phyloP scores from a whole-genome alignment of 2,329 filamentous ascomycete species.

The Phyllosticta paracitricarpa region DNA sequence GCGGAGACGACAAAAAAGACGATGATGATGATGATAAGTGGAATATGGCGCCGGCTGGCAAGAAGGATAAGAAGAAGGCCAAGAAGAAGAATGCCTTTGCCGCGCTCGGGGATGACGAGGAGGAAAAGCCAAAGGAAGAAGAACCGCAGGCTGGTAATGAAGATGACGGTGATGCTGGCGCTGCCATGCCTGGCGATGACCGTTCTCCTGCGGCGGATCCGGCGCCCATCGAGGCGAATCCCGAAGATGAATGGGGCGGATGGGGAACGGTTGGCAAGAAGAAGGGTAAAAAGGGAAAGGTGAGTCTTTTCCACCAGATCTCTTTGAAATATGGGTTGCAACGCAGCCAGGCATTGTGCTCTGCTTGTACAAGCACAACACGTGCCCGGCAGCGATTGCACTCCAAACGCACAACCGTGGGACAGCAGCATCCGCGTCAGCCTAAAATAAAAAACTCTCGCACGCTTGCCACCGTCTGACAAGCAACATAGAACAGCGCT shows the following conservation, averaged over 20 bases:
- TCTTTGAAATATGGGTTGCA: background rate
- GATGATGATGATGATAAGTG: constrained; percentile 24
- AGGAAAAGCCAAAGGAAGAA: constrained; percentile 27
- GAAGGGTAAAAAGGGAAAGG: constrained; percentile 45
- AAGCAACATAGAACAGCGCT: background rate
- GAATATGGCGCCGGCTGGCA: constrained; percentile 20
- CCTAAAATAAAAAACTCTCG: constrained; percentile 6
- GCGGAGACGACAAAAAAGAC: background rate
- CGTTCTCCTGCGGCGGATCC: constrained; percentile 12
- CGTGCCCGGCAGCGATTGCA: background rate
- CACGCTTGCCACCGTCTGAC: background rate
- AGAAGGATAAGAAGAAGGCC: constrained; percentile 33
- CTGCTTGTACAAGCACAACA: background rate
- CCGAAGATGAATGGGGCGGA: constrained; percentile 35
- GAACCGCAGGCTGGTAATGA: constrained; percentile 21
- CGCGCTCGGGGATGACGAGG: constrained; percentile 18
- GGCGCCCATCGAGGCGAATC: constrained; percentile 13
- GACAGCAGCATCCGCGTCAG: background rate
- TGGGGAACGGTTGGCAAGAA: constrained; percentile 35
- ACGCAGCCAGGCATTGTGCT: background rate
- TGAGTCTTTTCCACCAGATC: constrained; percentile 21
- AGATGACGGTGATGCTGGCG: constrained; percentile 20
- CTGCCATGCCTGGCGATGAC: constrained; percentile 9
- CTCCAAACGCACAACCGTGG: background rate
- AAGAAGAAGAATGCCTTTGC: constrained; percentile 20